Evolutionary conservation across 306 rosid species (phyloP).

Genomic region (Lagenaria siceraria): DNA sequence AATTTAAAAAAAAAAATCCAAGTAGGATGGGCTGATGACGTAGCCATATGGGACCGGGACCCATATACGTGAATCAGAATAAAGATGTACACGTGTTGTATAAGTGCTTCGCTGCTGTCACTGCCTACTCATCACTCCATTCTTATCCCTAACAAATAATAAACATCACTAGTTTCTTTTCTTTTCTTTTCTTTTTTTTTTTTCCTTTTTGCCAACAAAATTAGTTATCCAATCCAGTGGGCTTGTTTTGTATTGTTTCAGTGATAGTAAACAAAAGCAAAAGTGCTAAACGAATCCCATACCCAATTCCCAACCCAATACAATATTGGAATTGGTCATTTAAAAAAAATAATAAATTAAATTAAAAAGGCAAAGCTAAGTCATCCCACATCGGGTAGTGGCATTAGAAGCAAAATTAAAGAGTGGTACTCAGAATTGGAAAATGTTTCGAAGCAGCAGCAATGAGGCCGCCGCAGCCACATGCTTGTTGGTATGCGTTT

Average conservation of each 20-base stretch:
- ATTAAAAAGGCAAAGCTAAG: background rate
- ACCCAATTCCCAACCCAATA: background rate
- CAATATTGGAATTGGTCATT: too few species aligned
- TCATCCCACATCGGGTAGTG: background rate
- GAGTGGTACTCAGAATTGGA: background rate
- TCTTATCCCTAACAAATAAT: background rate
- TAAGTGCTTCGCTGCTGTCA: background rate
- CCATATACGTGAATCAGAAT: background rate
- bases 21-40: background rate
- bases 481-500: background rate
- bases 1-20: background rate
- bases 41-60: background rate
- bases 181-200: background rate
- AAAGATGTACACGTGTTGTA: background rate
- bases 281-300: background rate
- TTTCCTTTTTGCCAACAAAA: background rate
- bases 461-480: background rate
- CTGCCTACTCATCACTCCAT: conserved; percentile 12
- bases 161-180: background rate
- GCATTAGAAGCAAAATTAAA: background rate
- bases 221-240: background rate
- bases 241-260: background rate
- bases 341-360: too few species aligned
- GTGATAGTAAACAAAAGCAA: background rate
- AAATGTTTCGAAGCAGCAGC: background rate